Evolutionary conservation across 352 stramenopile genomes (phyloP), one percentile per base, ranked within the genome.

Genomic region (Phytophthora pisi): DNA sequence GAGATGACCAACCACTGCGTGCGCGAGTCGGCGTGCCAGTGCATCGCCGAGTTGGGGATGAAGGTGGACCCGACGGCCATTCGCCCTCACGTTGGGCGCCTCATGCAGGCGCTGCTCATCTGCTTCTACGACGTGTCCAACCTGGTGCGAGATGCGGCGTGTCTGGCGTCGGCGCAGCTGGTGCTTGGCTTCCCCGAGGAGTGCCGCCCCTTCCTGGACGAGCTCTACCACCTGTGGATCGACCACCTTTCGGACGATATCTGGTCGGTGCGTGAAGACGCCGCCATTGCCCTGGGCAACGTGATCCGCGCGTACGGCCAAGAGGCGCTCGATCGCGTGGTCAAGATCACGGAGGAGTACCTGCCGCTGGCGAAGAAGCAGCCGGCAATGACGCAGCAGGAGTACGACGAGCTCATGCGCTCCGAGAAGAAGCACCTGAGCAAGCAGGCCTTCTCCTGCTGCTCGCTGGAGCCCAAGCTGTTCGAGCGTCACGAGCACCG

Each of bases 71-170:
- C 72, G 0, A 66, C 62, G 23, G 86, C 87, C 6, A 75, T 97
- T 34, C 83, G 84, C 16, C 82, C 85, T 6, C 84, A 96, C 57
- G 86, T 96, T 0, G 55, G 70, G 9, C 72, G 70, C 0, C 65
- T 97, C 7, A 77, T 97, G 34, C 70, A 97, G 61, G 93, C 96
- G 4, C 69, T 98, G 10, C 69, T 99, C 36, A 91, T 98, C 61
- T 98, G 95, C 67, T 98, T 99, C 74, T 95, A 98, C 66, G 97
- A 99, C 72, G 93, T 97, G 47, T 98, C 90, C 16, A 98, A 96
- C 77, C 89, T 98, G 7, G 96, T 99, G n/a, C 90, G 96, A 36
- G 97, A 99, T 64, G 95, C 96, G 20, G 97, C 97, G 20, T 99
- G 96, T 72, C 64, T 98, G 57, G 87, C 89, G 0, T 90, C 86